These are phyloP conservation scores for Flaveria sonorensis DNA, from an alignment of 129 eudicot species.

Conservation along the genomic window DNA sequence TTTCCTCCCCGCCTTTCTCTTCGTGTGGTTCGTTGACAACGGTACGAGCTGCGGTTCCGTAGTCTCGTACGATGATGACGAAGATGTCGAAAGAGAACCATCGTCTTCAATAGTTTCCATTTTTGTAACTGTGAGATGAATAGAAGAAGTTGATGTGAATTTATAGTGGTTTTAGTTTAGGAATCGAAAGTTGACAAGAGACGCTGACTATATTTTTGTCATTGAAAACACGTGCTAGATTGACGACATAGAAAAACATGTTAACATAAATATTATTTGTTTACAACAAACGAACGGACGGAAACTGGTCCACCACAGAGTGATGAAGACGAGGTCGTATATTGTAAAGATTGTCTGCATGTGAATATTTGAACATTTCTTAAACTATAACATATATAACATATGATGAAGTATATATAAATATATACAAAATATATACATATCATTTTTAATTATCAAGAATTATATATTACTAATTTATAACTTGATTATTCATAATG, in stretches of 20 bases:
- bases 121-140: background rate
- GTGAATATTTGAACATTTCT: too few species aligned
- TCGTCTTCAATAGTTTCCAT: conserved; percentile 35
- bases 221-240: background rate
- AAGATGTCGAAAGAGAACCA: conserved; percentile 31
- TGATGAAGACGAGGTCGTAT: background rate
- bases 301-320: conserved; percentile 11
- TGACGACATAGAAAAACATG: background rate
- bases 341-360: background rate
- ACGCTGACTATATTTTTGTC: background rate
- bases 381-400: too few species aligned
- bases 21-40: background rate
- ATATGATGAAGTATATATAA: too few species aligned
- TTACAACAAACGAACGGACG: background rate
- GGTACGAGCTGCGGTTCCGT: background rate
- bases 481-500: too few species aligned
- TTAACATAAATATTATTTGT: background rate
- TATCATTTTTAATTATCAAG: too few species aligned
- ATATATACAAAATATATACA: too few species aligned
- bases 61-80: conserved; percentile 28
- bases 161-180: background rate
- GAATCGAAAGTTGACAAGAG: conserved; percentile 18
- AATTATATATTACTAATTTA: too few species aligned
- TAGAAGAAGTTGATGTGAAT: conserved; percentile 2
- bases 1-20: conserved; percentile 38